Evolutionary conservation across 129 eudicot species (phyloP), one percentile per base, ranked within the genome.

Genomic region (Daucus carota): DNA sequence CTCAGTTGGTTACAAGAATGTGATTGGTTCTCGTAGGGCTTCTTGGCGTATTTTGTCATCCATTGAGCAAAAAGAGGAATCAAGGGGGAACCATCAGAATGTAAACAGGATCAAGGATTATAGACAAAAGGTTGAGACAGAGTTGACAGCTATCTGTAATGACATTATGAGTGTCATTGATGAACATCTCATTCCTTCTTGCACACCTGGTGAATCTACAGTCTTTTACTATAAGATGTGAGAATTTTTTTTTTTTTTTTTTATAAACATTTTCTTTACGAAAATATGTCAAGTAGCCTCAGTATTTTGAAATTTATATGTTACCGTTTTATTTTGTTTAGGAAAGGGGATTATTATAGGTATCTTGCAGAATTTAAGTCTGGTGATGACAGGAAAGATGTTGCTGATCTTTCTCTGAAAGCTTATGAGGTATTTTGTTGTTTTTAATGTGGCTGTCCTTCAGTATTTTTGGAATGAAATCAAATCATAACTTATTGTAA

Each of bases 1-100:
- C 15, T 88, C 92, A 26, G 92, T 88, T 33, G 90, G 90, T 40
- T 88, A 85, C 83, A 88, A 88, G 81, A 88, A 88, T 31, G 92
- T 88, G 76, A 82, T 88, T 15, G 92, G 92, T 18, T 79, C 92
- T 5, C 80, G 92, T 73, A 85, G 92, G 47, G 89, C 89, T 20
- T 85, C 92, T 6, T 88, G 92, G 92, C 86, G 90, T 83, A 88
- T 88, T 66, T 72, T 88, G 72, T 85, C 92, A 18, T 88, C 92
- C 0, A 88, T 88, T 33, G 92, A 88, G 83, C 89, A 85, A 76
- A 88, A 88, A 60, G 92, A 88, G 38, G 90, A 88, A 50, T 78
- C 86, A 1, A 77, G 89, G 77, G 92, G 92, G 8, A 85, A 88
- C 60, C 90, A 88, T 40, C 86, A 73, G 78, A 88, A 88, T 73